These are phyloP conservation scores for Lolium perenne DNA, from an alignment of 176 grass and related monocot species.

Conservation along the genomic window DNA sequence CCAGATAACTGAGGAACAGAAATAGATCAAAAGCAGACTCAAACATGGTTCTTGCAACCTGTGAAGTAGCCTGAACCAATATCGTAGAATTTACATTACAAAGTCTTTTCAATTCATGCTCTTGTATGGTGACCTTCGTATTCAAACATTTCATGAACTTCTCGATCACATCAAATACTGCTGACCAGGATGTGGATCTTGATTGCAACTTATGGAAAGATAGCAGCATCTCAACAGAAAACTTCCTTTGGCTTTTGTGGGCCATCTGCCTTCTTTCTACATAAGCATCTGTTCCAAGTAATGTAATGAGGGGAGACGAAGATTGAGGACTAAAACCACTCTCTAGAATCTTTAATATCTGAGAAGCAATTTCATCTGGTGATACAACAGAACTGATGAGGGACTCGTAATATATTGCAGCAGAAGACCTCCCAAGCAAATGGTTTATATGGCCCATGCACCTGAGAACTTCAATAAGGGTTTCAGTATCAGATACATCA, in stretches of 20 bases:
- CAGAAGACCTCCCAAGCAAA: constrained; percentile 75
- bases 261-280: constrained; percentile 66
- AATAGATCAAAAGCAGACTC: constrained; percentile 88
- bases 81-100: constrained; percentile 70
- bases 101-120: constrained; percentile 53
- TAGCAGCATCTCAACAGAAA: constrained; percentile 91
- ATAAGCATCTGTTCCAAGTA: constrained; percentile 81
- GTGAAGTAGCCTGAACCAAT: constrained; percentile 76
- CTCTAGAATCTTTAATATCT: constrained; percentile 83
- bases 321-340: constrained; percentile 67
- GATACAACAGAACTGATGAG: constrained; percentile 68
- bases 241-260: constrained; percentile 90
- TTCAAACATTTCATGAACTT: constrained; percentile 76
- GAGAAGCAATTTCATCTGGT: constrained; percentile 75
- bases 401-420: constrained; percentile 89
- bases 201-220: constrained; percentile 76
- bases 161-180: constrained; percentile 79
- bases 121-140: constrained; percentile 45
- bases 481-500: constrained; percentile 54
- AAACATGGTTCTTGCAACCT: constrained; percentile 88
- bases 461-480: constrained; percentile 80
- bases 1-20: constrained; percentile 89
- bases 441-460: constrained; percentile 89
- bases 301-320: constrained; percentile 62
- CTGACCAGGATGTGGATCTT: constrained; percentile 65